Evolutionary conservation across 257 asterid species (phyloP), one percentile per base, ranked within the genome.

Genomic region (Echium plantagineum): DNA sequence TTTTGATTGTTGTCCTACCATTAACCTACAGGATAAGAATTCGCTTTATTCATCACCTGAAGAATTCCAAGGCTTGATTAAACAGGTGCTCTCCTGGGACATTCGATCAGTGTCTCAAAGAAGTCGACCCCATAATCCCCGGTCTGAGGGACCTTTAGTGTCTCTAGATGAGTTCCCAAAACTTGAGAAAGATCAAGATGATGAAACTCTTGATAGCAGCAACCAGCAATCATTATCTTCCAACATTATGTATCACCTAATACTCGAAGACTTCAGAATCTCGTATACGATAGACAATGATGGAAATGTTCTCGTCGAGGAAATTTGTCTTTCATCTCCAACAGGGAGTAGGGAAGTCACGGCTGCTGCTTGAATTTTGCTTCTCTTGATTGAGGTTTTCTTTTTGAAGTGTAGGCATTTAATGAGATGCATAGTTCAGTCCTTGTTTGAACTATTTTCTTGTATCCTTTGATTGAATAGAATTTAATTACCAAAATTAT

Each of bases 41-140:
- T 83, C 95, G 31, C 94, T 84, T 8, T 84, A 86, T 73, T 59
- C 85, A 31, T 84, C 94, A 7, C 70, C 79, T 2, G 80, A 72
- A 1, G 99, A 93, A 76, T 84, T 78, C 66, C 72, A 63, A 68
- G 63, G 73, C 67, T 70, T 93, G 73, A 78, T 86, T 69, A 82
- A 56, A 60, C 97, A 93, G 71, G 96, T 89, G 55, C 91, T 58
- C 19, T 58, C 62, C 26, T 32, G 51, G 51, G 62, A 58, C 38
- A 32, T 58, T 5, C 22, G 97, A 55, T 93, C 98, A 51, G 69
- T 83, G 32, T 78, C 98, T 59, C 99, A 89, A 77, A 74, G 94
- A 63, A 77, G 32, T 62, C 85, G 77, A 18, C 79, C 85, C 30
- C 86, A 76, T 65, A 67, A 73, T 56, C 58, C 78, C 42, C 3